Conservation (phyloP, 495 filamentous ascomycete genomes). For the Daldinia decipiens region DNA sequence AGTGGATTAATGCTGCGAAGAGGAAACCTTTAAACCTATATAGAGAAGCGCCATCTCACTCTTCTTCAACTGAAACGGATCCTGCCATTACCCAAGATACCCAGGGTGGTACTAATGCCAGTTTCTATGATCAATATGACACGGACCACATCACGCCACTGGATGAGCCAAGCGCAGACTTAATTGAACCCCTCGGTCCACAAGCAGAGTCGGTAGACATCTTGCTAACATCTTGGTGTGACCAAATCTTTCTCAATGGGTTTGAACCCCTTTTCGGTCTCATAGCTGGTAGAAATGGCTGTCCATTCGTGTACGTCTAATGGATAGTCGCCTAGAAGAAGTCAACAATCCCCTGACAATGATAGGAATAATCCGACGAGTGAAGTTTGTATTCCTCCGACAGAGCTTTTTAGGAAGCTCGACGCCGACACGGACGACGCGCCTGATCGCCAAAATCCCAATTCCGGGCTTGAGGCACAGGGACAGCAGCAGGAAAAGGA, state of each 20-base stretch:
- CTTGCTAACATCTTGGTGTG: neutral
- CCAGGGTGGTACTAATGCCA: neutral
- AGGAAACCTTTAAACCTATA: neutral
- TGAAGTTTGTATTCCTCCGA: neutral
- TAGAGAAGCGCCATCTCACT: neutral
- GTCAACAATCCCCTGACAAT: neutral
- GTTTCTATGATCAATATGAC: too few species aligned
- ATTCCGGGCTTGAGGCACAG: neutral
- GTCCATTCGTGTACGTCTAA: neutral
- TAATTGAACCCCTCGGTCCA: too few species aligned
- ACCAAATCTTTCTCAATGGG: neutral
- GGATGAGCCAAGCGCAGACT: neutral
- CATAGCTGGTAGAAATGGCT: neutral
- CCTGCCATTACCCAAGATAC: neutral
- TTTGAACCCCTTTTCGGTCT: neutral
- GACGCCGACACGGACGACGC: neutral
- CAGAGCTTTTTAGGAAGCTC: neutral
- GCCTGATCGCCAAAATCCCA: neutral
- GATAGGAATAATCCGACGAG: neutral
- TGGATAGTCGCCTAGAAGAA: neutral
- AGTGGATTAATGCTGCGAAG: neutral
- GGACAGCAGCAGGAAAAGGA: neutral
- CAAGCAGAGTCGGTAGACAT: neutral
- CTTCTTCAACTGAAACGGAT: neutral
- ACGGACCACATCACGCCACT: neutral